phyloP scores from a whole-genome alignment of 73 alveolate genomes.

The Paraurostyla sp. region DNA sequence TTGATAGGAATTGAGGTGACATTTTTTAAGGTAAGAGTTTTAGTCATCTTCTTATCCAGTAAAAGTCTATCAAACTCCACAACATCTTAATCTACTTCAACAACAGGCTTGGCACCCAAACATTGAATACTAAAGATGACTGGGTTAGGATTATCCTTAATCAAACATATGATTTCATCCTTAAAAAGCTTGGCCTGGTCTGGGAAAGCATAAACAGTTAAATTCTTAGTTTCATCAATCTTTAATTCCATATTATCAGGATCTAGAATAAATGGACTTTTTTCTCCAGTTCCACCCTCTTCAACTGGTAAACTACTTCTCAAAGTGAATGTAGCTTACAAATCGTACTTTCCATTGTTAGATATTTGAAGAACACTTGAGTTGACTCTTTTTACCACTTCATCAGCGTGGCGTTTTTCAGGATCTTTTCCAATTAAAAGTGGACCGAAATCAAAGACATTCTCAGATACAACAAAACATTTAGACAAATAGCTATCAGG shows the following conservation, averaged over 20 bases:
- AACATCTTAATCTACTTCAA: constrained; percentile 94
- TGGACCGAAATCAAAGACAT: constrained; percentile 97
- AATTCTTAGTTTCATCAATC: constrained; percentile 94
- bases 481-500: constrained; percentile 84
- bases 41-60: constrained; percentile 89
- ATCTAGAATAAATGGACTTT: constrained; percentile 95
- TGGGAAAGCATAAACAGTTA: constrained; percentile 98
- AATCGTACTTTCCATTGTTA: constrained; percentile 96
- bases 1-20: constrained; percentile 95
- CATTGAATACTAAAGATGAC: constrained; percentile 93
- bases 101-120: constrained; percentile 97
- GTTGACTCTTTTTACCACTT: constrained; percentile 86
- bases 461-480: constrained; percentile 77
- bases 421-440: constrained; percentile 96
- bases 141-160: constrained; percentile 98
- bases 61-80: constrained; percentile 96
- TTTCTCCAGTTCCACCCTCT: constrained; percentile 88
- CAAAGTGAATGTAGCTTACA: constrained; percentile 90
- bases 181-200: constrained; percentile 90
- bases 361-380: constrained; percentile 93
- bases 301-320: constrained; percentile 86
- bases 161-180: constrained; percentile 95
- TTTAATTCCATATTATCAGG: constrained; percentile 91
- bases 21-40: constrained; percentile 93
- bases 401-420: constrained; percentile 89